These are phyloP conservation scores for Fistulinella prunicolor DNA, from an alignment of 768 basidiomycete genomes.

Conservation along the genomic window DNA sequence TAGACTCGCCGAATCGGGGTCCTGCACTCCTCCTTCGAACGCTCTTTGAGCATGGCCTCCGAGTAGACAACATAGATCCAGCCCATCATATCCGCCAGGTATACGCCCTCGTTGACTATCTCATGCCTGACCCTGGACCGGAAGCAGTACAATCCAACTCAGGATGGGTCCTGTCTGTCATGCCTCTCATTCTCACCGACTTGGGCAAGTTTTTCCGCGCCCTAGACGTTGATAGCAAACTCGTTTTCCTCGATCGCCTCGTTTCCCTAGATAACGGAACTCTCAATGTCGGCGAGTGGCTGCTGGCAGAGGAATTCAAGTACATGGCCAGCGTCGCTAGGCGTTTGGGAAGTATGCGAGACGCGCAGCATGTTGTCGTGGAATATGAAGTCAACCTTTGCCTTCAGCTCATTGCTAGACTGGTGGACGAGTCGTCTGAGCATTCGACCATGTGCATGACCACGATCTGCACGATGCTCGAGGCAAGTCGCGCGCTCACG, in stretches of 20 bases:
- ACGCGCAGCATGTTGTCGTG: constrained; percentile 37
- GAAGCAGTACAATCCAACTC: constrained; percentile 33
- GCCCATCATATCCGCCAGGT: constrained; percentile 53
- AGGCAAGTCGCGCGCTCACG: constrained; percentile 41
- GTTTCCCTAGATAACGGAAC: constrained; percentile 47
- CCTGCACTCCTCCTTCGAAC: constrained; percentile 54
- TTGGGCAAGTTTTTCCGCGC: constrained; percentile 53
- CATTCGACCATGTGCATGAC: constrained; percentile 43
- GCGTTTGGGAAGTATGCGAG: constrained; percentile 30
- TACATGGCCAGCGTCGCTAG: constrained; percentile 42
- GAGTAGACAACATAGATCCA: constrained; percentile 48
- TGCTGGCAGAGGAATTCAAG: constrained; percentile 62
- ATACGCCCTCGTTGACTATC: constrained; percentile 52
- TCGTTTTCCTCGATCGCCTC: constrained; percentile 52
- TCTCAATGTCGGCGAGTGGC: constrained; percentile 48
- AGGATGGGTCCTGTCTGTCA: constrained; percentile 50
- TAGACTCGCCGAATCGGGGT: constrained; percentile 33
- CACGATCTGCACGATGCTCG: constrained; percentile 41
- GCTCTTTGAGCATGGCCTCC: constrained; percentile 50
- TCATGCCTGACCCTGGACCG: constrained; percentile 43
- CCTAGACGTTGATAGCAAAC: constrained; percentile 54
- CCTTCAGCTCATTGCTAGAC: constrained; percentile 47
- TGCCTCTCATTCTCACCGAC: constrained; percentile 57
- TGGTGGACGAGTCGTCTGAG: constrained; percentile 40
- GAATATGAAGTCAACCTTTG: constrained; percentile 49